A percentile compares a stretch with the other conserved stretches of the same genome.
phyloP scores from a whole-genome alignment of 805 yeast species.

The Ogataea paradorogensis region DNA sequence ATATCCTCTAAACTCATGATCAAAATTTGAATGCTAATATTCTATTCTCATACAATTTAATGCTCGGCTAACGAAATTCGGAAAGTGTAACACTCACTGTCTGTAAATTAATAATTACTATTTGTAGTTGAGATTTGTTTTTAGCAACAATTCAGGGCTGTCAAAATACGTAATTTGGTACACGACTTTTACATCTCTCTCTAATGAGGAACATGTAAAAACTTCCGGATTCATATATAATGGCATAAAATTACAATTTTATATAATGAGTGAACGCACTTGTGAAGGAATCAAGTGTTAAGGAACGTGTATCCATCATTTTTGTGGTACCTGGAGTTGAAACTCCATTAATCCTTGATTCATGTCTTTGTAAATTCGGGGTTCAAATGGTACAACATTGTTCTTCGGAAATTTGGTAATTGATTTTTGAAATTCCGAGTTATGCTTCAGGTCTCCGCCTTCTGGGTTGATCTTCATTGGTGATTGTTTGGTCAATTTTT shows the following conservation, averaged over 20 bases:
- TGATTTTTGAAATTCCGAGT: slow-evolving; percentile 28
- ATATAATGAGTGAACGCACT: background rate
- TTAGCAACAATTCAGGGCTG: slow-evolving; percentile 6
- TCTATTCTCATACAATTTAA: too few relatives aligned
- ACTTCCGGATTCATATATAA: background rate
- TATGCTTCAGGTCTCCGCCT: slow-evolving; percentile 16
- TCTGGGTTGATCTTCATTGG: background rate
- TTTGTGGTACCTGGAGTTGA: slow-evolving; percentile 25
- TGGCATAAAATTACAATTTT: background rate
- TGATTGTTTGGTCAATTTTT: background rate
- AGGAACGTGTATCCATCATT: background rate
- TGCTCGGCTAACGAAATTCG: too few relatives aligned
- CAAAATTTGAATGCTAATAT: too few relatives aligned
- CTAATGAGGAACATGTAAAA: background rate
- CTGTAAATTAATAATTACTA: too few relatives aligned
- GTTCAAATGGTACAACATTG: slow-evolving; percentile 26
- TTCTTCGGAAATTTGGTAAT: slow-evolving; percentile 34
- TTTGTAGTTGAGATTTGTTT: slow-evolving; percentile 2
- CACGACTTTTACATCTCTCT: too few relatives aligned
- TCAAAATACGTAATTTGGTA: background rate
- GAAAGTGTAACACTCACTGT: too few relatives aligned
- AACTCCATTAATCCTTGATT: slow-evolving; percentile 34
- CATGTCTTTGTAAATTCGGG: slow-evolving; percentile 30
- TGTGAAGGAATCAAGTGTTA: background rate
- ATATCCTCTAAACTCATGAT: slow-evolving; percentile 10